Evolutionary conservation across 169 alveolate genomes (phyloP), one percentile per base, ranked within the genome.

Genomic region (Toxoplasma gondii): DNA sequence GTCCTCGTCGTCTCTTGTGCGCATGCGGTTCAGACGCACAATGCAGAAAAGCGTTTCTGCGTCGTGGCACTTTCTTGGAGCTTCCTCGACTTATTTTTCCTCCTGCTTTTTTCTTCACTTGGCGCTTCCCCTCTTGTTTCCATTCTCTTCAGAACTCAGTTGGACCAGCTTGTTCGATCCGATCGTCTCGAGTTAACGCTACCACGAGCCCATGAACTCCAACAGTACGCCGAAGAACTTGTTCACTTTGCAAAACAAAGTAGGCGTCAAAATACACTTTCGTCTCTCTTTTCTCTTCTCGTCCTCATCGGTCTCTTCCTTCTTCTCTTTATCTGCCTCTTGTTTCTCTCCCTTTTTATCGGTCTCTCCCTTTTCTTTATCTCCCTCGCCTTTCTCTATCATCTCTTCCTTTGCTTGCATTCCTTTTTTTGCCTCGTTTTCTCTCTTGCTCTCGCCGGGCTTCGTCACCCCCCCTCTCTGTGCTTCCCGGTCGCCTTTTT

Each of bases 221-320:
- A 98, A 95, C 98, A 97, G 80, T 98, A 97, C 91, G 98, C 98
- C 27, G 99, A 98, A 88, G 99, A 98, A 90, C 92, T 98, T 88
- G 94, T 98, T 0, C 96, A 93, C 88, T 97, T 96, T 53, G 98
- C 99, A 7, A 98, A 97, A 91, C 95, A 94, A 83, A 97, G 98
- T 96, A 92, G 49, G 91, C 36, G 54, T 78, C 81, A 44, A 91
- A 90, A 96, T 83, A 74, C 80, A 78, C 31, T 88, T 58, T 39
- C 96, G 96, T 53, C 95, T 97, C 67, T 96, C 96, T 95, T 88
- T 97, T 49, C 84, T 43, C n/a, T 44, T 74, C 84, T 17, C 44
- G 17, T 36, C 17, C 38, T 7, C 12, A 29, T n/a, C 5, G 82
- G 41, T 17, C 38, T 69, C 41, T n/a, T 69, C 31, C 34, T 49